Base-by-base conservation (phyloP, 2,329 filamentous ascomycete species). In the Graphilbum fragrans region DNA sequence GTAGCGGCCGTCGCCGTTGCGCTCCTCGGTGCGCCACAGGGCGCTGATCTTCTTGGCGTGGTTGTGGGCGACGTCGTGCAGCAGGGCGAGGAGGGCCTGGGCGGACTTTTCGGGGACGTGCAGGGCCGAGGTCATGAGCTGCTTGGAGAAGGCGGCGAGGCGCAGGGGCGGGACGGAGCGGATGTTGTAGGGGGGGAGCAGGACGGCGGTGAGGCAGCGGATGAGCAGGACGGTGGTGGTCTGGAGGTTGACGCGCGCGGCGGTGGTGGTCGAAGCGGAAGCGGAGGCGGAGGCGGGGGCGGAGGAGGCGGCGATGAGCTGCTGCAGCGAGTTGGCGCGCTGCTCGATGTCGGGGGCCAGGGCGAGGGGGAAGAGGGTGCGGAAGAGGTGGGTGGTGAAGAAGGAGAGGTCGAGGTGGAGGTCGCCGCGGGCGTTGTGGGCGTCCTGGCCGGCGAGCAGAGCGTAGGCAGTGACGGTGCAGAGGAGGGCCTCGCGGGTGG, bases 381-480 rank as follows among this genome's bases (percentile, higher is more conserved):
- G 81, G 70, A 94, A 98, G 45, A 98, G 83, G 60, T 95, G 85
- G 14, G 83, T 86, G 53, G 86, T 88, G 71, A 98, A 98, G 70
- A 88, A 95, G 53, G 82, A 86, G 31, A 98, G 76, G 58, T 98
- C 93, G 38, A 98, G 79, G 54, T 88, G 84, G 5, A 96, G 73
- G 35, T 80, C 72, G 35, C 80, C 74, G 43, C 86, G 82, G 38
- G 86, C 83, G 62, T 87, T 90, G 63, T 84, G 81, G 16, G 80
- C 86, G 54, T 95, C 90, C 64, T 98, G 92, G 38, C 92, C 90
- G 49, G 92, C 85, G 32, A 98, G 78, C 7, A 98, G 78, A n/a
- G 90, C 87, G 55, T 94, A 96, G 21, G 93, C 92, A 1, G 92
- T 98, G 53, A 93, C 87, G 44, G 88, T 93, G 65, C 90, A 95